Evolutionary conservation across 108 stramenopile species (phyloP).

Genomic region (Thalassiosira profunda): DNA sequence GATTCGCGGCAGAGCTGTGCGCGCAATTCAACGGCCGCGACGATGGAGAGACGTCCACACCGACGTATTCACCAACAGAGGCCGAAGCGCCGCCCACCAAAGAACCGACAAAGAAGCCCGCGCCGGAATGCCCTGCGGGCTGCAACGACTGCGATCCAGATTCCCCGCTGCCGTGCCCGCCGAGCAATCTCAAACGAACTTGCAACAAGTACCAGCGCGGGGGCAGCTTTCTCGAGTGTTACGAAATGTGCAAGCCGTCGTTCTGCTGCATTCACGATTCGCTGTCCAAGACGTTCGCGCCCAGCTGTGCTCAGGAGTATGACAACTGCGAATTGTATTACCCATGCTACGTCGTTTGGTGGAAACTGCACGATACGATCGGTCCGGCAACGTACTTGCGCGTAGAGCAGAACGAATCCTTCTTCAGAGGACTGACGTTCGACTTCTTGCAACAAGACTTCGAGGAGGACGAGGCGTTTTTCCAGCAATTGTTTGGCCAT

Average conservation of each 20-base stretch:
- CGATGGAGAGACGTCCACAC: background rate
- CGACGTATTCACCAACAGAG: too few relatives aligned
- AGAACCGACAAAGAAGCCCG: background rate
- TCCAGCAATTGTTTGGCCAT: slow-evolving; percentile 57
- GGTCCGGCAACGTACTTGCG: slow-evolving; percentile 29
- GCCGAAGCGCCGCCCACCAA: background rate
- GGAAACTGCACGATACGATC: slow-evolving; percentile 33
- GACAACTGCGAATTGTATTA: slow-evolving; percentile 35
- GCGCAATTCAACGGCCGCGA: background rate
- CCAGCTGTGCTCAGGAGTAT: slow-evolving; percentile 36
- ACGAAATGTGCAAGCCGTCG: slow-evolving; percentile 37
- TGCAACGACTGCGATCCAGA: slow-evolving; percentile 48
- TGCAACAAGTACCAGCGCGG: slow-evolving; percentile 57
- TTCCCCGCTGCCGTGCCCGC: slow-evolving; percentile 48
- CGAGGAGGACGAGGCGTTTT: slow-evolving; percentile 26
- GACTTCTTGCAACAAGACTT: slow-evolving; percentile 32
- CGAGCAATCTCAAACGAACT: slow-evolving; percentile 25
- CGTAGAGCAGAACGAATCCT: slow-evolving; percentile 51
- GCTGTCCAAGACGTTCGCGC: background rate
- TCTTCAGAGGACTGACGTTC: slow-evolving; percentile 41
- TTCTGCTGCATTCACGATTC: slow-evolving; percentile 60
- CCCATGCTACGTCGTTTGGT: slow-evolving; percentile 42
- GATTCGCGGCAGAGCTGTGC: too few relatives aligned
- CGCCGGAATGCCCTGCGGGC: slow-evolving; percentile 29
- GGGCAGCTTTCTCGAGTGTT: slow-evolving; percentile 40